A percentile compares a stretch with the other conserved stretches of the same genome.
phyloP scores from a whole-genome alignment of 495 filamentous ascomycete species.

The Cercophora sp. region DNA sequence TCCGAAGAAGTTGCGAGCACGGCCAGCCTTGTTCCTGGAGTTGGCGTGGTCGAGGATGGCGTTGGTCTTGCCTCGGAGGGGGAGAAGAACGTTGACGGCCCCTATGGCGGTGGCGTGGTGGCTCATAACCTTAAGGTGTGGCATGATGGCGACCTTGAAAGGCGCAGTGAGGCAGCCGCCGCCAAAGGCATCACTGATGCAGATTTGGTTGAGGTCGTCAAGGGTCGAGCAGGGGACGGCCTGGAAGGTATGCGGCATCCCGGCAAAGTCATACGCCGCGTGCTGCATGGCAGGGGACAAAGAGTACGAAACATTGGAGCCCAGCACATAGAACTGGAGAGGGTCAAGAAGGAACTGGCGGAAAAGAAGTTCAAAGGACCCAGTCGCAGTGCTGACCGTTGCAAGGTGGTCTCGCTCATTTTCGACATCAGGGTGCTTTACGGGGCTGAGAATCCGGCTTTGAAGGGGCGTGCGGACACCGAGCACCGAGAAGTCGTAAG shows the following conservation, averaged over 20 bases:
- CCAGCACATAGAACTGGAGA: conserved; percentile 70
- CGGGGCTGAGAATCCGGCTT: conserved; percentile 63
- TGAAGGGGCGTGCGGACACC: conserved; percentile 66
- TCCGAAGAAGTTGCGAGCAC: conserved; percentile 66
- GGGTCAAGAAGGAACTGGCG: conserved; percentile 57
- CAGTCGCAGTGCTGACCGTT: conserved; percentile 39
- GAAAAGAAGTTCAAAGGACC: conserved; percentile 54
- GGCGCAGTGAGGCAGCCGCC: conserved; percentile 70
- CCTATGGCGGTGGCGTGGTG: conserved; percentile 76
- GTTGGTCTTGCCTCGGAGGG: conserved; percentile 56
- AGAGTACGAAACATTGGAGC: conserved; percentile 69
- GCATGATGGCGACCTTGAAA: conserved; percentile 70
- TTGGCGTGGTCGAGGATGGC: conserved; percentile 63
- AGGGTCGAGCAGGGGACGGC: conserved; percentile 61
- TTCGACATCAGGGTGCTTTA: conserved; percentile 62
- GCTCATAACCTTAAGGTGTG: conserved; percentile 63
- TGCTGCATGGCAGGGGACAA: conserved; percentile 77
- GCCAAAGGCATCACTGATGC: conserved; percentile 63
- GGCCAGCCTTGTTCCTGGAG: conserved; percentile 62
- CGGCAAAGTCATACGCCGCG: conserved; percentile 66
- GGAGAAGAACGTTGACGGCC: conserved; percentile 78
- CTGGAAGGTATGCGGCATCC: conserved; percentile 68
- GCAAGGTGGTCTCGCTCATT: conserved; percentile 43
- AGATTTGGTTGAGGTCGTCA: conserved; percentile 59
- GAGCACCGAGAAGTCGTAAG: conserved; percentile 66